phyloP scores from a whole-genome alignment of 83 land plant species.

The Thuja plicata region DNA sequence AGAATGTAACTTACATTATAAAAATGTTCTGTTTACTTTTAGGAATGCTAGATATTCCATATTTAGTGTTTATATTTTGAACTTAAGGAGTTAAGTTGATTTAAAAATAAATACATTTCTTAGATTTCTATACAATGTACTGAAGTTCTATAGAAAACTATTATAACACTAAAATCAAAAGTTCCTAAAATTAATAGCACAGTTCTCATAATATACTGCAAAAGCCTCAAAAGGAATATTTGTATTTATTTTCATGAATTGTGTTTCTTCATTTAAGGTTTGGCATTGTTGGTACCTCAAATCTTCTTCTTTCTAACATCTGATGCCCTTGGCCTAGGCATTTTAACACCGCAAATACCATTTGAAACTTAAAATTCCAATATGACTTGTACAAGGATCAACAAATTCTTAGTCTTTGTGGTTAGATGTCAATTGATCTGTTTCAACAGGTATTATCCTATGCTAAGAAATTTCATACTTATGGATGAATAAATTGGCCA shows the following conservation, averaged over 20 bases:
- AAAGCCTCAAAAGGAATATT: neutral
- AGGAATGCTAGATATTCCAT: neutral
- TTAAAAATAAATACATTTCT: neutral
- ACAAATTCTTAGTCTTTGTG: neutral
- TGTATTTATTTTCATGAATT: neutral
- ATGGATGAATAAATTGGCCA: neutral
- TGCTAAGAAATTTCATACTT: neutral
- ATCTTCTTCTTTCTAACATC: neutral
- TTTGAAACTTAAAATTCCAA: neutral
- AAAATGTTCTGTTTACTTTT: neutral
- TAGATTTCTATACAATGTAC: neutral
- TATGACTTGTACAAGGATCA: neutral
- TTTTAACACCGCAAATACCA: neutral
- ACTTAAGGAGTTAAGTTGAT: neutral
- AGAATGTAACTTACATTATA: neutral
- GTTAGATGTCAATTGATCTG: neutral
- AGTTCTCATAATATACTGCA: neutral
- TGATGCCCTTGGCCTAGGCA: neutral
- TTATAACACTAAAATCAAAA: neutral
- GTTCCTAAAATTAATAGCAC: neutral
- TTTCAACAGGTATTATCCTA: neutral
- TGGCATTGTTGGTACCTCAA: neutral
- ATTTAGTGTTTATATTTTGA: neutral
- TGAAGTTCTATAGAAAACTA: neutral
- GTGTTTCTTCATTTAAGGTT: neutral